phyloP scores from a whole-genome alignment of 1,139 yeast species.

The Tardiomyces blankii region DNA sequence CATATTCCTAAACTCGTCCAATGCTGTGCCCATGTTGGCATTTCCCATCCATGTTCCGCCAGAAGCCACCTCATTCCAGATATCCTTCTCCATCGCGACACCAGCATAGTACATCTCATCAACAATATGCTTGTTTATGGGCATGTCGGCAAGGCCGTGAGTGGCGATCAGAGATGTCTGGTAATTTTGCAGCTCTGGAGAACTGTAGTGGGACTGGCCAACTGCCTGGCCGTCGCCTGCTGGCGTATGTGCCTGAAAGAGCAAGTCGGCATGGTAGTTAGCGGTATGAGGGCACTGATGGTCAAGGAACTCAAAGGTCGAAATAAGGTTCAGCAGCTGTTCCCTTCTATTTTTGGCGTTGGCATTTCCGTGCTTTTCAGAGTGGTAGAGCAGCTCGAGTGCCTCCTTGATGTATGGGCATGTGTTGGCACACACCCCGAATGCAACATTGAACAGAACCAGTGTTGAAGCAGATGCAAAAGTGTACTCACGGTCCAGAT shows the following conservation, averaged over 20 bases:
- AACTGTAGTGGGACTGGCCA: not conserved
- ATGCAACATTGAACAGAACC: conserved; percentile 65
- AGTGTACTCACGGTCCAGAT: conserved; percentile 80
- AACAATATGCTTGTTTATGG: not conserved
- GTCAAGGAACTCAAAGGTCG: conserved; percentile 50
- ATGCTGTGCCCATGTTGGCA: not conserved
- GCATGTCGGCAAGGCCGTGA: not conserved
- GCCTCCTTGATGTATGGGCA: conserved; percentile 67
- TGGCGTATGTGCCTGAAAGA: not conserved
- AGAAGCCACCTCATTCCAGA: not conserved
- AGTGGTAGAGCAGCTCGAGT: conserved; percentile 52
- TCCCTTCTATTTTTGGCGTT: conserved; percentile 50
- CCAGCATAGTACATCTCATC: not conserved
- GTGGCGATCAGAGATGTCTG: not conserved
- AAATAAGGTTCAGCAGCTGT: conserved; percentile 53
- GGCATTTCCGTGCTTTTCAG: conserved; percentile 58
- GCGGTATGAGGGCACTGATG: not conserved
- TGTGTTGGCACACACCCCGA: conserved; percentile 74
- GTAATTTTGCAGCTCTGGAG: not conserved
- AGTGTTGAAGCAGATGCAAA: conserved; percentile 75
- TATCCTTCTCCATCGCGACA: not conserved
- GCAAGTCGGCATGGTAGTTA: not conserved
- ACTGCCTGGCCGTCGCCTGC: not conserved
- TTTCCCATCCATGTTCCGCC: not conserved
- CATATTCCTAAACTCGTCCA: not conserved